Evolutionary conservation across 31 red algal species (phyloP).

Genomic region (Asparagopsis taxiformis): DNA sequence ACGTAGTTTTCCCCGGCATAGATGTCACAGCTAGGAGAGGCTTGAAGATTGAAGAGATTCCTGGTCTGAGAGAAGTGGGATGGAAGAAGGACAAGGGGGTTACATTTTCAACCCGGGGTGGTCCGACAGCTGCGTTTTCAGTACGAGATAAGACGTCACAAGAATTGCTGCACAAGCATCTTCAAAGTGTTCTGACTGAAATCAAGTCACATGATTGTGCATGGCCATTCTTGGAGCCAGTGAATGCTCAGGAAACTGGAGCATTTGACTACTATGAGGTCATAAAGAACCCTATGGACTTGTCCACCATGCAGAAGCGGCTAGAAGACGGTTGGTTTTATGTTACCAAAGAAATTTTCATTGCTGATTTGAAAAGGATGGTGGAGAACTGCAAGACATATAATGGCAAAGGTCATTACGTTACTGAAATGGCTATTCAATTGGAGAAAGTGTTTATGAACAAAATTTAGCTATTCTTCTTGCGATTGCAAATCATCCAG

Average conservation of each 20-base stretch:
- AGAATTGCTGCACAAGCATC: slow-evolving; percentile 77
- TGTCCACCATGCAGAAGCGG: slow-evolving; percentile 86
- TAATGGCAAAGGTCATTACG: slow-evolving; percentile 94
- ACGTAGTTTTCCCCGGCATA: slow-evolving; percentile 95
- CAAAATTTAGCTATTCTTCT: slow-evolving; percentile 81
- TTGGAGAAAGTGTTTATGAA: slow-evolving; percentile 85
- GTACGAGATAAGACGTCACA: slow-evolving; percentile 65
- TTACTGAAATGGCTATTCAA: slow-evolving; percentile 86
- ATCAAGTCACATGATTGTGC: slow-evolving; percentile 85
- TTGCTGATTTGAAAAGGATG: slow-evolving; percentile 96
- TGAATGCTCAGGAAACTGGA: slow-evolving; percentile 93
- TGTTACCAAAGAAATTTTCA: slow-evolving; percentile 96
- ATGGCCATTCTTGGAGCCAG: slow-evolving; percentile 98
- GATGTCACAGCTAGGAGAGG: slow-evolving; percentile 68
- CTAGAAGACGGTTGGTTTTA: slow-evolving; percentile 96
- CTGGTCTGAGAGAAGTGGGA: slow-evolving; percentile 79
- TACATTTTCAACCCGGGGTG: slow-evolving; percentile 42
- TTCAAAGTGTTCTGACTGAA: slow-evolving; percentile 87
- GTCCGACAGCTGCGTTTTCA: slow-evolving; percentile 55
- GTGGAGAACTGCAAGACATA: slow-evolving; percentile 91
- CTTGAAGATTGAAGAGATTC: slow-evolving; percentile 86
- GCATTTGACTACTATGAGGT: slow-evolving; percentile 98
- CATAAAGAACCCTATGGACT: slow-evolving; percentile 98
- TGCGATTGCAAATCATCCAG: slow-evolving; percentile 62
- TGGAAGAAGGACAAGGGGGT: slow-evolving; percentile 58